Conservation (phyloP, 108 stramenopile genomes). For the Cyclotella cryptica region DNA sequence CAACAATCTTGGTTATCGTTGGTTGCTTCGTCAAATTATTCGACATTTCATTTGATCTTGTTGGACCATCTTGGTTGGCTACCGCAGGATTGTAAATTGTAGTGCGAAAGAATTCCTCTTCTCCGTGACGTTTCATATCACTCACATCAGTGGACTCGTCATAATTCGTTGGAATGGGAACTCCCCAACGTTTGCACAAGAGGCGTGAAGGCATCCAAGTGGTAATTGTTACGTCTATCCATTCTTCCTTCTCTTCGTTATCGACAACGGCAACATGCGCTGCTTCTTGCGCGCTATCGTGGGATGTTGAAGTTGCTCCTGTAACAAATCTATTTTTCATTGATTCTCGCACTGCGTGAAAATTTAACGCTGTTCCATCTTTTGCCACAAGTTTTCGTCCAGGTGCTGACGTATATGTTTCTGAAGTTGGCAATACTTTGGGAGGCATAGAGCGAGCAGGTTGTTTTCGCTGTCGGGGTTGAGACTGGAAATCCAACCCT, state of each 20-base stretch:
- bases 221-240: constrained; percentile 15
- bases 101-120: constrained; percentile 42
- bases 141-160: neutral
- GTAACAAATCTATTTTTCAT: constrained; percentile 59
- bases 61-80: constrained; percentile 2
- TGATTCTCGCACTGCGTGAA: constrained; percentile 51
- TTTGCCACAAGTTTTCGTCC: constrained; percentile 18
- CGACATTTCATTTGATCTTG: neutral
- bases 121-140: constrained; percentile 1
- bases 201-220: constrained; percentile 48
- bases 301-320: constrained; percentile 1
- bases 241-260: constrained; percentile 38
- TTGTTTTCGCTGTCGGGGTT: neutral
- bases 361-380: constrained; percentile 46
- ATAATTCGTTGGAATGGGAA: constrained; percentile 38
- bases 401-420: neutral
- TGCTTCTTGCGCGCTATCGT: neutral
- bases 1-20: neutral
- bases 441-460: constrained; percentile 16
- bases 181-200: constrained; percentile 54
- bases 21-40: neutral
- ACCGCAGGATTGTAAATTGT: constrained; percentile 37
- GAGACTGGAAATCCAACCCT: constrained; percentile 39
- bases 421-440: constrained; percentile 26
- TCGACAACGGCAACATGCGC: neutral